Conservation (phyloP, 2,329 filamentous ascomycete genomes). For the Mycosphaerella arachidis region DNA sequence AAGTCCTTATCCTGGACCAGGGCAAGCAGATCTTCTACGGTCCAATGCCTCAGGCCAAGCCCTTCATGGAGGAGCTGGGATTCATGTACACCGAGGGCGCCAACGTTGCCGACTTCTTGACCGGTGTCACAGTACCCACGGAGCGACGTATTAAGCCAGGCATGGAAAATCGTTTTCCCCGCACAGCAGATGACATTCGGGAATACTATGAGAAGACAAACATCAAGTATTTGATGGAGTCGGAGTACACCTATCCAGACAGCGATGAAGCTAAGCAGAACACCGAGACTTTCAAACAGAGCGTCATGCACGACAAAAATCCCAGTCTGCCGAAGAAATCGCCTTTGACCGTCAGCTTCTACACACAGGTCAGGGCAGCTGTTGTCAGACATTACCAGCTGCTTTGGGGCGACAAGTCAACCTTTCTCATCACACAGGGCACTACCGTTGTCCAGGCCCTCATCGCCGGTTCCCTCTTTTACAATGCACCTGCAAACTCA, state of each 20-base stretch:
- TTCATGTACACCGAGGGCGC: slow-evolving; percentile 60
- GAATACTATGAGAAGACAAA: slow-evolving; percentile 50
- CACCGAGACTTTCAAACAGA: slow-evolving; percentile 52
- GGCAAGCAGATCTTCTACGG: slow-evolving; percentile 65
- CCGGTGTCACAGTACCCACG: slow-evolving; percentile 57
- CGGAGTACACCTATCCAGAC: slow-evolving; percentile 55
- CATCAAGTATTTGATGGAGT: slow-evolving; percentile 48
- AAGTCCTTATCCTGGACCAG: slow-evolving; percentile 63
- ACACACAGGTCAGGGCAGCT: slow-evolving; percentile 53
- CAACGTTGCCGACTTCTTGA: slow-evolving; percentile 63
- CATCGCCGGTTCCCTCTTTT: slow-evolving; percentile 64
- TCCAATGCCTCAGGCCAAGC: slow-evolving; percentile 52
- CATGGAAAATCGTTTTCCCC: slow-evolving; percentile 43
- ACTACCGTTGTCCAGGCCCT: slow-evolving; percentile 57
- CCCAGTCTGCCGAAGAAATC: slow-evolving; percentile 51
- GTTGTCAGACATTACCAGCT: slow-evolving; percentile 61
- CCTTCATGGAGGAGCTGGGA: slow-evolving; percentile 62
- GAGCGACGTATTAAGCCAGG: slow-evolving; percentile 44
- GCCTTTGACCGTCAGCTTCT: slow-evolving; percentile 53
- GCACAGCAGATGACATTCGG: slow-evolving; percentile 43
- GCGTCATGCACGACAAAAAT: slow-evolving; percentile 52
- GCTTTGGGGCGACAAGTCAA: slow-evolving; percentile 60
- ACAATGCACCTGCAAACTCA: slow-evolving; percentile 55
- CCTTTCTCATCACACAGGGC: slow-evolving; percentile 59
- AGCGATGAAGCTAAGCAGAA: slow-evolving; percentile 46